Conservation (phyloP, 2,329 filamentous ascomycete species). For the Xylariales sp. region DNA sequence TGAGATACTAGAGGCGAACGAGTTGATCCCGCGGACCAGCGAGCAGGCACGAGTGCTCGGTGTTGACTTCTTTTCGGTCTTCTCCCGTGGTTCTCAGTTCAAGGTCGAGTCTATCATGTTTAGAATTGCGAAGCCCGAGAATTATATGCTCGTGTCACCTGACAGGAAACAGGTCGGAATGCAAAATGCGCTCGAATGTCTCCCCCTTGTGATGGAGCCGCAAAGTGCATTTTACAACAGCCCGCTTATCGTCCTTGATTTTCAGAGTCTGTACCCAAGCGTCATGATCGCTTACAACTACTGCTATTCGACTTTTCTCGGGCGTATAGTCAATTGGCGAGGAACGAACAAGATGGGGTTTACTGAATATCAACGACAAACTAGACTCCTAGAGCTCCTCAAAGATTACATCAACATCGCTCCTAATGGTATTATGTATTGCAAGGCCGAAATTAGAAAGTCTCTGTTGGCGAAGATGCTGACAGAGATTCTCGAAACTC, state of each 20-base stretch:
- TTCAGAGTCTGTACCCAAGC: constrained; percentile 95
- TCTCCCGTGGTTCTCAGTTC: constrained; percentile 94
- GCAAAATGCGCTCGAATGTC: constrained; percentile 93
- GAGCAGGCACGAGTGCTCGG: constrained; percentile 94
- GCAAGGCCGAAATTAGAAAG: constrained; percentile 84
- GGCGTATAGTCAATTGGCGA: constrained; percentile 87
- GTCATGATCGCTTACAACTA: constrained; percentile 99
- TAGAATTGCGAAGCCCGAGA: constrained; percentile 96
- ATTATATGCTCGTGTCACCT: constrained; percentile 89
- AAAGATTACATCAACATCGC: constrained; percentile 90
- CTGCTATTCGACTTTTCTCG: constrained; percentile 96
- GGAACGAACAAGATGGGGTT: constrained; percentile 96
- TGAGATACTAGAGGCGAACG: constrained; percentile 91
- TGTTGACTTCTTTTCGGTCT: constrained; percentile 96
- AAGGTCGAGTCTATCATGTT: constrained; percentile 99
- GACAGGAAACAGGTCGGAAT: constrained; percentile 90
- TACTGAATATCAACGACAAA: constrained; percentile 82
- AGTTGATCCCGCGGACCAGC: constrained; percentile 87
- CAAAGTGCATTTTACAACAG: constrained; percentile 94
- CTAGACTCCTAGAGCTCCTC: constrained; percentile 79
- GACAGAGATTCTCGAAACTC: constrained; percentile 92
- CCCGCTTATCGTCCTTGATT: constrained; percentile 90
- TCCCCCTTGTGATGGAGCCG: constrained; percentile 97
- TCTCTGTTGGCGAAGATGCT: constrained; percentile 96
- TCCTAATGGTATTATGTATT: constrained; percentile 97